A percentile compares a stretch with the other conserved stretches of the same genome.
Conservation (phyloP, 768 basidiomycete genomes). For the Pulveroboletus sp. region DNA sequence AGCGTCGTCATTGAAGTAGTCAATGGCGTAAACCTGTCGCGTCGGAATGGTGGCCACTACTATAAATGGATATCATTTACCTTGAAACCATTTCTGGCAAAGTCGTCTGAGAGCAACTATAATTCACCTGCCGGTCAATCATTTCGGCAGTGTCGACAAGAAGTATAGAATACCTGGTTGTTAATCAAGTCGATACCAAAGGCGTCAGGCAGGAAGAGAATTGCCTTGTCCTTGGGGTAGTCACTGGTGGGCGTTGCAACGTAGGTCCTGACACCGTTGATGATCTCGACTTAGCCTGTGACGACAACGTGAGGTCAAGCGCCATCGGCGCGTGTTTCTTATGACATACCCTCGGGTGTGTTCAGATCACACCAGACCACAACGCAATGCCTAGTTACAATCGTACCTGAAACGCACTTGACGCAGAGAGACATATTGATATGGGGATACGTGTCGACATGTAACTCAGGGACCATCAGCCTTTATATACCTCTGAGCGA, state of each 20-base stretch:
- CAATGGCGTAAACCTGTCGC: conserved; percentile 18
- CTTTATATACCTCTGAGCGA: conserved; percentile 12
- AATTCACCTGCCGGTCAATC: background rate
- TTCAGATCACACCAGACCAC: conserved; percentile 1
- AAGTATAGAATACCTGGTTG: conserved; percentile 31
- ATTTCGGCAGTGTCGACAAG: background rate
- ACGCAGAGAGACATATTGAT: conserved; percentile 48
- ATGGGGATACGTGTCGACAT: no score
- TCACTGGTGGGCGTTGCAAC: conserved; percentile 48
- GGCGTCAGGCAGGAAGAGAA: conserved; percentile 51
- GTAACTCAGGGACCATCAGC: background rate
- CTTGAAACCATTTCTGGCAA: conserved; percentile 37
- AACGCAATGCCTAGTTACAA: background rate
- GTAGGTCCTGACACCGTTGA: conserved; percentile 48
- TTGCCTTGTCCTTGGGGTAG: conserved; percentile 51
- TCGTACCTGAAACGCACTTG: conserved; percentile 50
- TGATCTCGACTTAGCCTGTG: conserved; percentile 39
- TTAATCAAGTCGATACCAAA: conserved; percentile 50
- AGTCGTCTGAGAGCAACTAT: conserved; percentile 43
- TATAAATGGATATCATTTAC: conserved; percentile 6
- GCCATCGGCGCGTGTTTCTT: background rate
- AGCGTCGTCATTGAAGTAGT: conserved; percentile 28
- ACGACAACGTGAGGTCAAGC: background rate
- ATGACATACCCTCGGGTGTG: conserved; percentile 34
- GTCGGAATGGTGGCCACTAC: background rate